These are phyloP conservation scores for Hypoxylon rubiginosum DNA, from an alignment of 2,329 filamentous ascomycete genomes.

Conservation along the genomic window DNA sequence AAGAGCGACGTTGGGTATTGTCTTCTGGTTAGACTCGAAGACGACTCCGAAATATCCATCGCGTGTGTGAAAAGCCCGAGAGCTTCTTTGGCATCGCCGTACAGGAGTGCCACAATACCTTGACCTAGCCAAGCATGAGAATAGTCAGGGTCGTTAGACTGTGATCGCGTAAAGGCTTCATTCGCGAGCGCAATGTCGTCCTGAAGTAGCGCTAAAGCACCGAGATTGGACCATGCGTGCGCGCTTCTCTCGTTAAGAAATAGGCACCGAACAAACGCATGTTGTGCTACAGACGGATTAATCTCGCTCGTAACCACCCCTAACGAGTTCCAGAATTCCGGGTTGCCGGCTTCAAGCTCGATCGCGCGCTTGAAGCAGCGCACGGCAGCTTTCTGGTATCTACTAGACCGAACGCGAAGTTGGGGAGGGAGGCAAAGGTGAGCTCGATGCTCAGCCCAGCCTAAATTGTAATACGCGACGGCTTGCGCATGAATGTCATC, in stretches of 20 bases:
- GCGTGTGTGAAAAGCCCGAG: slow-evolving; percentile 91
- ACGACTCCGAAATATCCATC: slow-evolving; percentile 89
- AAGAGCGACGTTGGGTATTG: slow-evolving; percentile 87
- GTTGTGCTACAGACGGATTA: slow-evolving; percentile 89
- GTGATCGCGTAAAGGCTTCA: slow-evolving; percentile 88
- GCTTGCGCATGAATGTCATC: slow-evolving; percentile 88
- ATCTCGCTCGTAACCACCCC: slow-evolving; percentile 90
- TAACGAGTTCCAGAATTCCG: slow-evolving; percentile 97
- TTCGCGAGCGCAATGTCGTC: slow-evolving; percentile 90
- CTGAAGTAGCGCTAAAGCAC: slow-evolving; percentile 85
- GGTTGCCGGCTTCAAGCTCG: slow-evolving; percentile 92
- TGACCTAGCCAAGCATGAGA: slow-evolving; percentile 95
- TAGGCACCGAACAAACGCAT: slow-evolving; percentile 92
- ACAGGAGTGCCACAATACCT: slow-evolving; percentile 83
- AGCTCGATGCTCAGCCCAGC: slow-evolving; percentile 90
- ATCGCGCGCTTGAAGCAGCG: slow-evolving; percentile 96
- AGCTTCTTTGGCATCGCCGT: slow-evolving; percentile 82
- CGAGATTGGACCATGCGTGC: slow-evolving; percentile 90
- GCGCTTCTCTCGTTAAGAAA: slow-evolving; percentile 91
- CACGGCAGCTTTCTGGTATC: slow-evolving; percentile 84
- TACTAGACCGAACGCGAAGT: slow-evolving; percentile 70
- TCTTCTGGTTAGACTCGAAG: slow-evolving; percentile 77
- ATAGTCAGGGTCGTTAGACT: slow-evolving; percentile 95
- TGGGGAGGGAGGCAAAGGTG: slow-evolving; percentile 73
- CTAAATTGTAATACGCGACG: slow-evolving; percentile 96